A percentile compares a stretch with the other conserved stretches of the same genome.
Evolutionary conservation across 208 protist species (phyloP).

Genomic region (Porcisia deanei): DNA sequence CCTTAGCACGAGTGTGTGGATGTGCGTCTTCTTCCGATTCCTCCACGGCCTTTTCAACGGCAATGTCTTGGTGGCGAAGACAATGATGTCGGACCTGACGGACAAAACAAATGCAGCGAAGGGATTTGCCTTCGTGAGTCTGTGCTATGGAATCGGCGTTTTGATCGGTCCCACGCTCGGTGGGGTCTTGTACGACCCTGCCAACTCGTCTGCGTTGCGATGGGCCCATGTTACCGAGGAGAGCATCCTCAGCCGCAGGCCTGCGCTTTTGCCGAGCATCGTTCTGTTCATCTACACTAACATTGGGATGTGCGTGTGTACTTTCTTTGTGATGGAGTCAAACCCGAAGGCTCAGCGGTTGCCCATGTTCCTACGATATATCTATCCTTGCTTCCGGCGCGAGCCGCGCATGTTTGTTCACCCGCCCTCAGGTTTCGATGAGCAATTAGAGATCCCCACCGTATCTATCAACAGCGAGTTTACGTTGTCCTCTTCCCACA

Average conservation of each 20-base stretch:
- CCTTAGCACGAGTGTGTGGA: conserved; percentile 49
- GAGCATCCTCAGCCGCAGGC: conserved; percentile 41
- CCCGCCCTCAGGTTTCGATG: background rate
- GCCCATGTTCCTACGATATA: conserved; percentile 20
- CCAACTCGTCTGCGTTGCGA: conserved; percentile 27
- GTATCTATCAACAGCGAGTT: background rate
- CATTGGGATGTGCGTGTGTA: conserved; percentile 50
- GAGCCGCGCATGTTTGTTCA: conserved; percentile 35
- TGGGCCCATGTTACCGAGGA: conserved; percentile 44
- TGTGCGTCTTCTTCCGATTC: conserved; percentile 59
- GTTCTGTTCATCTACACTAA: conserved; percentile 59
- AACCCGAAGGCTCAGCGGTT: conserved; percentile 54
- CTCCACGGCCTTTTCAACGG: conserved; percentile 76
- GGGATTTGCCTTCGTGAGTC: conserved; percentile 97
- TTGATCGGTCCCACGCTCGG: conserved; percentile 63
- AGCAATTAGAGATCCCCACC: background rate
- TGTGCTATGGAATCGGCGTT: conserved; percentile 65
- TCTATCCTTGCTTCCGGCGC: conserved; percentile 41
- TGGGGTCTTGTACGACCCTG: conserved; percentile 67
- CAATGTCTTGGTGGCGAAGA: conserved; percentile 77
- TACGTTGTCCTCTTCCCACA: background rate
- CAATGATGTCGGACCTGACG: conserved; percentile 75
- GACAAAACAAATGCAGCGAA: conserved; percentile 65
- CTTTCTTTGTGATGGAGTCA: conserved; percentile 58
- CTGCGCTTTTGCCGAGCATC: conserved; percentile 56